Evolutionary conservation across 2,329 filamentous ascomycete species (phyloP), one percentile per base, ranked within the genome.

Genomic region (Aspergillus quadrilineatus): DNA sequence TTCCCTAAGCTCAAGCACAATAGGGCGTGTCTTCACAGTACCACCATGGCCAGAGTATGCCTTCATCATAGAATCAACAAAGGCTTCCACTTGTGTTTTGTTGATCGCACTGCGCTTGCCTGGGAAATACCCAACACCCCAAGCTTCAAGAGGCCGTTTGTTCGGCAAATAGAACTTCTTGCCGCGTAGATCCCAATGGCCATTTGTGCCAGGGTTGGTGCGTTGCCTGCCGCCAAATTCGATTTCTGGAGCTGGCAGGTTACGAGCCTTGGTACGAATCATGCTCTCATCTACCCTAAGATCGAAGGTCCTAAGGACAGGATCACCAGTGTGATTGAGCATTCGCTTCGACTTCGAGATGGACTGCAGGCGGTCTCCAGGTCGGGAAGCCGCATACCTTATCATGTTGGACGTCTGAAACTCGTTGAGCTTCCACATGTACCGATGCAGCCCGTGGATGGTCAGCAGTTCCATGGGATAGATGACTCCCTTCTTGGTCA

Each of bases 131-230:
- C 89, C 83, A 28, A 97, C 80, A 4, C 86, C 90, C 92, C 93
- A 99, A 22, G 81, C 82, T 50, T 78, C 79, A 6, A 97, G 79
- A 0, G 84, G 80, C 1, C 77, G 72, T 0, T 74, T 63, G 68
- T 96, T 94, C 3, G 82, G 73, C 50, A 78, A 75, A 10, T 87
- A 79, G 70, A 97, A 97, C 71, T 88, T 87, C 73, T 90, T 91
- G 30, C 86, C 86, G 41, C 90, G 86, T 9, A 97, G 79, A 70
- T 96, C 90, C 94, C 94, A 99, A 26, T 91, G 87, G 34, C 93
- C 94, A 30, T 75, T 73, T 15, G 81, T 83, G 17, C 84, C 81
- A 1, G 90, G 89, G 54, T 87, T 85, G 4, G 79, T 71, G 50
- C 67, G 76, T 15, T 77, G 76, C 12, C 77, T 77, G 28, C 77